A percentile compares a stretch with the other conserved stretches of the same genome.
phyloP scores from a whole-genome alignment of 257 asterid species.

The Leonotis leonurus region DNA sequence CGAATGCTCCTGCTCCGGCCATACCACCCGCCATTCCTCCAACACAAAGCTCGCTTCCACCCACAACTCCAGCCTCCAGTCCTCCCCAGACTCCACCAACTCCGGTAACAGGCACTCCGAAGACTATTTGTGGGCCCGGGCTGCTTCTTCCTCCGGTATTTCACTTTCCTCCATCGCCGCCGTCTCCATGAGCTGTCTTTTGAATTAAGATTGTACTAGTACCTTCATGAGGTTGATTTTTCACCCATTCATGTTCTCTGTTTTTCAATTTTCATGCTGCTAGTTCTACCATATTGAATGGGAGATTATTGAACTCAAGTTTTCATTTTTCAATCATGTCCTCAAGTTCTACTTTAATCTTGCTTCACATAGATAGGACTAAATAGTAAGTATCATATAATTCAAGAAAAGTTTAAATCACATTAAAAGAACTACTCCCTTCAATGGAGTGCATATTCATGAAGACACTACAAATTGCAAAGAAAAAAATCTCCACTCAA shows the following conservation, averaged over 20 bases:
- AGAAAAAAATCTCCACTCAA: not conserved
- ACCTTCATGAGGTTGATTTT: not conserved
- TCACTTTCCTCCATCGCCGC: constrained; percentile 10
- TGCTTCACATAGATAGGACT: too few species aligned
- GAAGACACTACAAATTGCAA: too few species aligned
- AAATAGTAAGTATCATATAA: too few species aligned
- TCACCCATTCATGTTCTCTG: not conserved
- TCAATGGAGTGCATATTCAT: not conserved
- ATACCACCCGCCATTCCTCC: not conserved
- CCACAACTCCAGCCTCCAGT: not conserved
- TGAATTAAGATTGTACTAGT: not conserved
- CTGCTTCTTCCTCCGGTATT: not conserved
- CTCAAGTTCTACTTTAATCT: not conserved
- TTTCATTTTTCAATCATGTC: not conserved
- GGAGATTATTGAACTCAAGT: not conserved
- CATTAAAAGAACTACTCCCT: not conserved
- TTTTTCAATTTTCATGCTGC: not conserved
- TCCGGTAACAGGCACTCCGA: not conserved
- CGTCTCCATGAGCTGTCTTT: constrained; percentile 3
- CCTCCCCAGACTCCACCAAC: not conserved
- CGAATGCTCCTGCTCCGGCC: not conserved
- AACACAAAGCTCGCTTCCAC: not conserved
- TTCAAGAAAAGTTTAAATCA: not conserved
- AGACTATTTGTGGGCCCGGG: not conserved
- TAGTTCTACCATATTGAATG: not conserved